Conservation (phyloP, 2,329 filamentous ascomycete species). For the Chalaropsis thielavioides region DNA sequence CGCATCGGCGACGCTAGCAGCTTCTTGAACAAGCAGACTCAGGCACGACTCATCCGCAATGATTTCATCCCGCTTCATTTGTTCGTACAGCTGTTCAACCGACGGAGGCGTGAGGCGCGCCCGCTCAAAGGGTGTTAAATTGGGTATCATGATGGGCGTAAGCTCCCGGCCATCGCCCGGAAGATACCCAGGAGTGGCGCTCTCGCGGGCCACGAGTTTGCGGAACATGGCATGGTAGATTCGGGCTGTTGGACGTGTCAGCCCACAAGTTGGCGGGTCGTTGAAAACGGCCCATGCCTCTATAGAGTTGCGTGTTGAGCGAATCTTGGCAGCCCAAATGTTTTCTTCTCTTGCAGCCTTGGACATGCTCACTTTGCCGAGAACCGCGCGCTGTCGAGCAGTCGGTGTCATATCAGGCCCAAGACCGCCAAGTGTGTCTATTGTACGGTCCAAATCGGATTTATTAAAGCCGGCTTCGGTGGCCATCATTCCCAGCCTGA, state of each 20-base stretch:
- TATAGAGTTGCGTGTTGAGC: constrained; percentile 43
- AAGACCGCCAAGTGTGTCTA: constrained; percentile 40
- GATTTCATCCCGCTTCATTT: constrained; percentile 39
- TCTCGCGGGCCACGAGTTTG: constrained; percentile 34
- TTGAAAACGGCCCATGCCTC: constrained; percentile 45
- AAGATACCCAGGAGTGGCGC: constrained; percentile 19
- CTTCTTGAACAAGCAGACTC: constrained; percentile 39
- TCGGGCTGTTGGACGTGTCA: constrained; percentile 25
- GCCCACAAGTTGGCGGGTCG: constrained; percentile 24
- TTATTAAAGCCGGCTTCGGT: constrained; percentile 42
- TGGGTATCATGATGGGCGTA: constrained; percentile 26
- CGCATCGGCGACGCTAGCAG: constrained; percentile 24
- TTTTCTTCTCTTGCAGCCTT: constrained; percentile 8
- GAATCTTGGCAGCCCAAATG: constrained; percentile 41
- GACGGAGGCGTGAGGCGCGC: constrained; percentile 47
- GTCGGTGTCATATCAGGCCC: constrained; percentile 38
- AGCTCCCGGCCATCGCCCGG: constrained; percentile 20
- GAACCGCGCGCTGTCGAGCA: constrained; percentile 33
- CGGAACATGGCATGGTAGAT: constrained; percentile 48
- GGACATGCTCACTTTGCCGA: constrained; percentile 19
- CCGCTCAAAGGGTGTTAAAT: constrained; percentile 49
- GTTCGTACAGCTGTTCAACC: constrained; percentile 41
- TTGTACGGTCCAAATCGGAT: constrained; percentile 30
- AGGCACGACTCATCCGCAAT: constrained; percentile 37
- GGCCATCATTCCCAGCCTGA: constrained; percentile 39